These are phyloP conservation scores for Loxodes magnus DNA, from an alignment of 73 alveolate species.

Conservation along the genomic window DNA sequence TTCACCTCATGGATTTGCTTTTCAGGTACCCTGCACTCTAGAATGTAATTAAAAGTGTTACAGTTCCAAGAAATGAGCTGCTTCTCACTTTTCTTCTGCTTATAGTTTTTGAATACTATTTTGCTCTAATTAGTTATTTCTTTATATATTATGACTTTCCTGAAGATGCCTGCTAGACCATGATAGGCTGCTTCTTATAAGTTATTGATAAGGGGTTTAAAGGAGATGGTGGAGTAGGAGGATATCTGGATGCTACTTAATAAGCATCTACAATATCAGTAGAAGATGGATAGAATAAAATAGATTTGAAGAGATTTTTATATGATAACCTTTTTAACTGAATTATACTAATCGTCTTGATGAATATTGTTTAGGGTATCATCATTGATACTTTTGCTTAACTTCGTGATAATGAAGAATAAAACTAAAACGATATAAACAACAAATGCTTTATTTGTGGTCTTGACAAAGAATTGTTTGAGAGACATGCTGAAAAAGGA, in stretches of 20 bases:
- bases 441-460: slow-evolving; percentile 90
- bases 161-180: slow-evolving; percentile 34
- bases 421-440: slow-evolving; percentile 62
- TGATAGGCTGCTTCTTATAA: slow-evolving; percentile 42
- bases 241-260: slow-evolving; percentile 27
- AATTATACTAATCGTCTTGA: slow-evolving; percentile 35
- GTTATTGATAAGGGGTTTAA: slow-evolving; percentile 63
- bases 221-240: slow-evolving; percentile 71
- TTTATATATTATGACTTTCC: slow-evolving; percentile 29
- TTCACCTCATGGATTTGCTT: slow-evolving; percentile 55
- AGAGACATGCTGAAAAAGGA: slow-evolving; percentile 37
- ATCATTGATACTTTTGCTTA: slow-evolving; percentile 91
- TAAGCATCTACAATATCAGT: background rate
- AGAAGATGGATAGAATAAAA: slow-evolving; percentile 31
- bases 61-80: slow-evolving; percentile 51
- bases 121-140: slow-evolving; percentile 44
- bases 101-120: slow-evolving; percentile 42
- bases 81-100: slow-evolving; percentile 45
- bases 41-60: slow-evolving; percentile 55
- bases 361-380: slow-evolving; percentile 53
- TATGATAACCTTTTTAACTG: slow-evolving; percentile 27
- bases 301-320: slow-evolving; percentile 37
- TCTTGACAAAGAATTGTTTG: slow-evolving; percentile 75
- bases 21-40: slow-evolving; percentile 54
- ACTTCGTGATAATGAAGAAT: slow-evolving; percentile 75